phyloP scores from a whole-genome alignment of 306 rosid genomes.

The Prunus davidiana region DNA sequence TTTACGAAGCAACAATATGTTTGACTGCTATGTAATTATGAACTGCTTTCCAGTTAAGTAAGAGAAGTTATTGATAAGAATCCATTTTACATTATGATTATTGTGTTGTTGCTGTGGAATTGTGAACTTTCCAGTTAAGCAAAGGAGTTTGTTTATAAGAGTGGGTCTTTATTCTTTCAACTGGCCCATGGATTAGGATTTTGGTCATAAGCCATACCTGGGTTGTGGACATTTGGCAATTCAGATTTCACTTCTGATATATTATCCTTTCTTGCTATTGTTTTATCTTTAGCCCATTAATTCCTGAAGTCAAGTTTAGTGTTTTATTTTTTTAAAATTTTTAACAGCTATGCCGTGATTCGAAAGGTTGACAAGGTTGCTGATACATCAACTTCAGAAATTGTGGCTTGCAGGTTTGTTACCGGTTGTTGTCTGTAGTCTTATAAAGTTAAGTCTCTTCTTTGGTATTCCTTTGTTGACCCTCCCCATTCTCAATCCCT shows the following conservation, averaged over 20 bases:
- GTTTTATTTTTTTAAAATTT: not conserved
- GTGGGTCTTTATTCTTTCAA: not conserved
- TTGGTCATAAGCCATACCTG: not conserved
- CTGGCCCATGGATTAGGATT: not conserved
- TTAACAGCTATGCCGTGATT: constrained; percentile 69
- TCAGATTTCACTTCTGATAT: not conserved
- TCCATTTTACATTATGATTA: not conserved
- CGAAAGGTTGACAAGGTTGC: constrained; percentile 66
- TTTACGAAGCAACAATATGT: not conserved
- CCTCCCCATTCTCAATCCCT: not conserved
- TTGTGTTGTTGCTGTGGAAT: not conserved
- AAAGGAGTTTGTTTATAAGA: not conserved
- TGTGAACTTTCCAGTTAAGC: not conserved
- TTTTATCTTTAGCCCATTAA: not conserved
- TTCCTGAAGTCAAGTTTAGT: constrained; percentile 10
- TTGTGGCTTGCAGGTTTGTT: constrained; percentile 72
- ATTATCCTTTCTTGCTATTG: not conserved
- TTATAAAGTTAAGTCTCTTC: not conserved
- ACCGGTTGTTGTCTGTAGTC: not conserved
- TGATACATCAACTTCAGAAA: constrained; percentile 59
- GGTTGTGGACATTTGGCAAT: not conserved
- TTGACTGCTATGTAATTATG: not conserved
- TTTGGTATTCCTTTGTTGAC: not conserved
- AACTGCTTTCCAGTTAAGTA: not conserved
- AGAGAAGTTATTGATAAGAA: not conserved